phyloP scores from a whole-genome alignment of 2,329 filamentous ascomycete genomes.

The Colletotrichum plurivorum region DNA sequence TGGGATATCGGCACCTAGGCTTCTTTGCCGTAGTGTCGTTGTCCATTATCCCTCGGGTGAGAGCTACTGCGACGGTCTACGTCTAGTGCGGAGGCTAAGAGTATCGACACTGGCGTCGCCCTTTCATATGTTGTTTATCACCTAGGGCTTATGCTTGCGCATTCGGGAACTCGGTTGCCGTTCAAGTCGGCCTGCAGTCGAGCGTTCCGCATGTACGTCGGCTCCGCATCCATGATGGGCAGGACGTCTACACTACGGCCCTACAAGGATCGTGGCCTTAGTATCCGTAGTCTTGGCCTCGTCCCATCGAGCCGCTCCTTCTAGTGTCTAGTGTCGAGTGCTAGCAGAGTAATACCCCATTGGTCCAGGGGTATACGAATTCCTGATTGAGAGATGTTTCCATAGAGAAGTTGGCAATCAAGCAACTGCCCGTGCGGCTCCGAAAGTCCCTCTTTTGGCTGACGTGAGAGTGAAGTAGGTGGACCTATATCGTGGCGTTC shows the following conservation, averaged over 20 bases:
- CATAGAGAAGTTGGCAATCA: neutral
- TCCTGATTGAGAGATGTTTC: neutral
- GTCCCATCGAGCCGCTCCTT: no score
- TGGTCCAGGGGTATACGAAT: neutral
- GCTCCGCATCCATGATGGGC: neutral
- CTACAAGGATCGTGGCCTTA: no score
- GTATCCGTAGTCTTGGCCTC: no score
- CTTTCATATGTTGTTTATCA: neutral
- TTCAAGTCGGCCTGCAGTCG: neutral
- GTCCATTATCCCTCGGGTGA: slow-evolving; percentile 1
- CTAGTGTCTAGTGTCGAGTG: no score
- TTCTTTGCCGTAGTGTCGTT: no score
- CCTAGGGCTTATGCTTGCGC: neutral
- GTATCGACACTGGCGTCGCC: slow-evolving; percentile 12
- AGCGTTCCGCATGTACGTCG: neutral
- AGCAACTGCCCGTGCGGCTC: slow-evolving; percentile 1
- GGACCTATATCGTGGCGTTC: neutral
- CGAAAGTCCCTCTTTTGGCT: slow-evolving; percentile 5
- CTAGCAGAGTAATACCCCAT: neutral
- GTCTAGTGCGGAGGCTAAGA: slow-evolving; percentile 13
- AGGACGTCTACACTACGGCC: neutral
- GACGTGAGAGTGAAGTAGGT: slow-evolving; percentile 25
- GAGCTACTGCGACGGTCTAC: slow-evolving; percentile 18
- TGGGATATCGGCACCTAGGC: no score
- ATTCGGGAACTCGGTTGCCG: neutral